phyloP scores from a whole-genome alignment of 2,329 filamentous ascomycete genomes.

The Cadophora sp. region DNA sequence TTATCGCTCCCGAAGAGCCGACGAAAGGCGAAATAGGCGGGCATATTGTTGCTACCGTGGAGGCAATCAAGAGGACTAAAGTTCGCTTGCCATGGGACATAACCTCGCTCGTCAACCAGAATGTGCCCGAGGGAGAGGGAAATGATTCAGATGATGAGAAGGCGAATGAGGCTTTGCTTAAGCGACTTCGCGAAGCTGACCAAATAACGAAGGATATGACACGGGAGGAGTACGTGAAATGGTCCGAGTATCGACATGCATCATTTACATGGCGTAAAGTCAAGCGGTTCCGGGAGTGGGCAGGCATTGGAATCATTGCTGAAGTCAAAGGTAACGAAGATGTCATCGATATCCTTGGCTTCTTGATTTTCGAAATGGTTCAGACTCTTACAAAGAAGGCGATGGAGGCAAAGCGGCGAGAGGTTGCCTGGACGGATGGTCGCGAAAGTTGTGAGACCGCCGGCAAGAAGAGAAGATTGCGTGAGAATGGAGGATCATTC shows the following conservation, averaged over 20 bases:
- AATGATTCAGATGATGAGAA: constrained; percentile 98
- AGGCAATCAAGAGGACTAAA: constrained; percentile 96
- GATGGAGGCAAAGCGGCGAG: constrained; percentile 92
- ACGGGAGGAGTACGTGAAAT: constrained; percentile 96
- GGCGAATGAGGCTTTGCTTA: constrained; percentile 95
- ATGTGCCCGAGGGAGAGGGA: constrained; percentile 91
- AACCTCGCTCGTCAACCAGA: constrained; percentile 85
- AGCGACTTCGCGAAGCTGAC: constrained; percentile 92
- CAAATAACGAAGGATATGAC: constrained; percentile 98
- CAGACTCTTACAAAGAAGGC: constrained; percentile 97
- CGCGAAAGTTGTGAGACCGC: constrained; percentile 46
- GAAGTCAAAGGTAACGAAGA: constrained; percentile 98
- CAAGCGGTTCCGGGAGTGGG: constrained; percentile 97
- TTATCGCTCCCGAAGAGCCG: constrained; percentile 83
- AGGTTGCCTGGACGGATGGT: constrained; percentile 82
- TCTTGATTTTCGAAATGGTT: constrained; percentile 98
- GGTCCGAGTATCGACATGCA: constrained; percentile 96
- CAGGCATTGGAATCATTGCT: constrained; percentile 93
- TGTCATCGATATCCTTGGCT: constrained; percentile 98
- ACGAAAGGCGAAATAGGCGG: constrained; percentile 66
- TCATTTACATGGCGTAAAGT: constrained; percentile 98
- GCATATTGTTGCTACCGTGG: constrained; percentile 75
- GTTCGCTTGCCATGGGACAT: constrained; percentile 96
- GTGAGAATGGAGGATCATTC: constrained; percentile 69
- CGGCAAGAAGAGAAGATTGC: constrained; percentile 59